Base-by-base conservation (phyloP, 495 filamentous ascomycete species). In the Hypoxylon intermedium region DNA sequence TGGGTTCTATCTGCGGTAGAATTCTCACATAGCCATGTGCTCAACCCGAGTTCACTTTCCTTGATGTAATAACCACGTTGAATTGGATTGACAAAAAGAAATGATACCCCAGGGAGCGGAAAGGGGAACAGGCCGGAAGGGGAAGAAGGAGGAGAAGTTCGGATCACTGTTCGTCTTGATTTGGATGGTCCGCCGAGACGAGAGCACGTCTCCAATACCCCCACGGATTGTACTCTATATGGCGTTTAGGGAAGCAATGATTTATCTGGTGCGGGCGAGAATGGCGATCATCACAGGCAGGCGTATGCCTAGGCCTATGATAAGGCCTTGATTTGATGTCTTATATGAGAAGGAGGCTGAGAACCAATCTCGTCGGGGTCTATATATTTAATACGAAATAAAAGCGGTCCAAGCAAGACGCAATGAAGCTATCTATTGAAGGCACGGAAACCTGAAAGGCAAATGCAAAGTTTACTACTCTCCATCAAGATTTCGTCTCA, bases 21-120 rank as follows among this genome's bases (percentile, higher is more conserved):
- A 40, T 12, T 24, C 15, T 63, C 13, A 21, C 46, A 24, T 24
- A 33, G 26, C 44, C 26, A 49, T 63, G 21, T 56, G 46, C 53
- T 63, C 40, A 34, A 53, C 34, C 18, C 16, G 47, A 26, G 33
- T 33, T 52, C 15, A 26, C 45, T 65, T 64, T 52, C 56, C 43
- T 16, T 66, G 68, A 71, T 71, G 65, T 71, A 68, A 71, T 71
- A 65, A 63, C 58, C 54, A 51, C 54, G 58, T 53, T 61, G 61
- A 51, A 51, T 58, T 51, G 60, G 58, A 60, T 58, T 48, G 41
- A 38, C 59, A 77, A 59, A 69, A 72, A 40, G 70, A 66, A 68
- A 37, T 71, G 73, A 67, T 74, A 79, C 52, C 71, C 75, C 66
- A 67, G 72, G 44, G 46, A 42, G 46, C 33, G 61, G 61, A 45